These are phyloP conservation scores for Galeopsis tetrahit DNA, from an alignment of 257 asterid genomes.

Conservation along the genomic window DNA sequence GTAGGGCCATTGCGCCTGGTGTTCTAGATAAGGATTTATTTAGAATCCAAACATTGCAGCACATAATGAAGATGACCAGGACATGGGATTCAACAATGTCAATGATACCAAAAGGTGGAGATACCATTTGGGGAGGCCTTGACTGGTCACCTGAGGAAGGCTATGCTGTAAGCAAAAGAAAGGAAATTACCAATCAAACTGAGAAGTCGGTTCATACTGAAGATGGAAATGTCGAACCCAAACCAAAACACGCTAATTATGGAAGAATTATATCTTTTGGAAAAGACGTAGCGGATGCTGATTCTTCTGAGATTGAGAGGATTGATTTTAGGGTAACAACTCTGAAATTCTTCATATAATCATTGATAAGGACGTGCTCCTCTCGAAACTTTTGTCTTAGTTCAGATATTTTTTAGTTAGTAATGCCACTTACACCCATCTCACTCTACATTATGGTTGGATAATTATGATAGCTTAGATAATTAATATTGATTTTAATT, in stretches of 20 bases:
- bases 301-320: conserved; percentile 70
- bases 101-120: conserved; percentile 94
- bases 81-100: conserved; percentile 99
- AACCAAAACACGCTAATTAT: conserved; percentile 46
- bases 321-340: conserved; percentile 74
- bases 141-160: conserved; percentile 94
- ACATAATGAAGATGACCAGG: conserved; percentile 90
- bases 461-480: not conserved
- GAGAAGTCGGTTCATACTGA: conserved; percentile 42
- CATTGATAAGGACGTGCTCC: not conserved
- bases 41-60: conserved; percentile 78
- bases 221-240: conserved; percentile 38
- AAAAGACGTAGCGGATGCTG: conserved; percentile 57
- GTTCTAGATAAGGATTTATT: conserved; percentile 76
- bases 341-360: conserved; percentile 15
- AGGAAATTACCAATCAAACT: conserved; percentile 39
- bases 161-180: conserved; percentile 52
- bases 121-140: conserved; percentile 90
- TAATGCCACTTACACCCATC: conserved; percentile 10
- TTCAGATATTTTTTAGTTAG: not conserved
- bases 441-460: conserved; percentile 13
- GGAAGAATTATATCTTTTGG: conserved; percentile 90
- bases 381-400: conserved; percentile 2
- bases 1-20: conserved; percentile 77
- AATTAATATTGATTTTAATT: not conserved